phyloP scores from a whole-genome alignment of 345 rosid genomes.

The Moringa oleifera region DNA sequence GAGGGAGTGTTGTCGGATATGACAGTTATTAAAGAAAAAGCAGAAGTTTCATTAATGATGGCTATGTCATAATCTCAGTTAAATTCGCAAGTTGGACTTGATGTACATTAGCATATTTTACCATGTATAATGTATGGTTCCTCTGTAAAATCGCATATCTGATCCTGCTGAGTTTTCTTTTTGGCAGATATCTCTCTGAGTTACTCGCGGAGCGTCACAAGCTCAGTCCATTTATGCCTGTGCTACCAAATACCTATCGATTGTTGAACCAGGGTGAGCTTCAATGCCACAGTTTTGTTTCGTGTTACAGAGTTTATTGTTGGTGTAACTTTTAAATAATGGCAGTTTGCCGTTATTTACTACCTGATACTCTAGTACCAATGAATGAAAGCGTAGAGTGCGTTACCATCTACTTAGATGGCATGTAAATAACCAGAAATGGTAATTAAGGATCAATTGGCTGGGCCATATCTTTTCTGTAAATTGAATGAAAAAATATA shows the following conservation, averaged over 20 bases:
- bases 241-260: slow-evolving; percentile 54
- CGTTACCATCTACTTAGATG: not conserved
- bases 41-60: no score
- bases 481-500: no score
- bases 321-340: not conserved
- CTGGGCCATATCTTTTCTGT: no score
- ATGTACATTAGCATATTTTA: not conserved
- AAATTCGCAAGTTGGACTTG: no score
- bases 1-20: no score
- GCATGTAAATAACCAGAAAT: not conserved
- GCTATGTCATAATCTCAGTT: no score
- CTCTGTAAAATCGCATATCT: not conserved
- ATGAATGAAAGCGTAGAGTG: not conserved
- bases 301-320: not conserved
- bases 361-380: not conserved
- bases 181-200: slow-evolving; percentile 70
- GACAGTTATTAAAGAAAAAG: no score
- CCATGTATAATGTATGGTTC: no score
- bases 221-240: slow-evolving; percentile 61
- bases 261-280: slow-evolving; percentile 75
- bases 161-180: slow-evolving; percentile 1
- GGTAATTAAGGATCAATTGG: no score
- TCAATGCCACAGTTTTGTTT: slow-evolving; percentile 6
- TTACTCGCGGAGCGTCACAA: slow-evolving; percentile 73
- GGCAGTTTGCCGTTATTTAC: no score